Conservation (phyloP, 768 basidiomycete species). For the Hericium rajendrae region DNA sequence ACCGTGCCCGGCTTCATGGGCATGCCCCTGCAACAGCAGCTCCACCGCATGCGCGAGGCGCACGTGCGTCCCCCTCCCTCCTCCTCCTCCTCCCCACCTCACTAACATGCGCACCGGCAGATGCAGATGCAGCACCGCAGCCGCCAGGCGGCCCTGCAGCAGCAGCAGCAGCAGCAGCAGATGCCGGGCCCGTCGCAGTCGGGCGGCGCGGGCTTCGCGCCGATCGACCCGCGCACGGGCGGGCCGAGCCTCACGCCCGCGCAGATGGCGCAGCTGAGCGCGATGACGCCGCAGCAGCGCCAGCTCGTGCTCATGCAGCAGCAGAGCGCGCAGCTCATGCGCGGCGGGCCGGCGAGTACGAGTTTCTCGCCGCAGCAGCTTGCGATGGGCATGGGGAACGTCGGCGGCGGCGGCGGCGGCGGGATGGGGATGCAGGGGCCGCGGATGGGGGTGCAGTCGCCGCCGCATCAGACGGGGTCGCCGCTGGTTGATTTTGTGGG, state of each 20-base stretch:
- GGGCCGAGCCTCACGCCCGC: not conserved
- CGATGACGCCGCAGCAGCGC: not conserved
- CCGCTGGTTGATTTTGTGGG: not conserved
- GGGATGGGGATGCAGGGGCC: not conserved
- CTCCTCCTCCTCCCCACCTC: not conserved
- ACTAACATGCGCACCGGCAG: no score
- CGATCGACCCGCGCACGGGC: not conserved
- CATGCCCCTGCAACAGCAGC: slow-evolving; percentile 2
- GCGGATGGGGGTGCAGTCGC: not conserved
- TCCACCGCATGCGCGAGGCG: not conserved
- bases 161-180: not conserved
- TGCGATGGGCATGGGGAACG: not conserved
- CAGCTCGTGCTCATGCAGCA: not conserved
- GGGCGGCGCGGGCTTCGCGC: not conserved
- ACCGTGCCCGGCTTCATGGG: slow-evolving; percentile 10
- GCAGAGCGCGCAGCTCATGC: not conserved
- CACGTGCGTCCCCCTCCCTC: slow-evolving; percentile 8
- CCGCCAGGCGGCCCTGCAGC: not conserved
- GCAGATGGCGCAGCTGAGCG: not conserved
- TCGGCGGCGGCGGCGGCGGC: not conserved
- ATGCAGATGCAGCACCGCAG: not conserved
- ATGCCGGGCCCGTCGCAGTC: not conserved
- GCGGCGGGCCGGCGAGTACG: not conserved
- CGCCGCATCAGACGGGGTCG: not conserved
- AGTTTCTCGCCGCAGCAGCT: no score